phyloP scores from a whole-genome alignment of 108 stramenopile genomes.

The Craspedostauros australis region DNA sequence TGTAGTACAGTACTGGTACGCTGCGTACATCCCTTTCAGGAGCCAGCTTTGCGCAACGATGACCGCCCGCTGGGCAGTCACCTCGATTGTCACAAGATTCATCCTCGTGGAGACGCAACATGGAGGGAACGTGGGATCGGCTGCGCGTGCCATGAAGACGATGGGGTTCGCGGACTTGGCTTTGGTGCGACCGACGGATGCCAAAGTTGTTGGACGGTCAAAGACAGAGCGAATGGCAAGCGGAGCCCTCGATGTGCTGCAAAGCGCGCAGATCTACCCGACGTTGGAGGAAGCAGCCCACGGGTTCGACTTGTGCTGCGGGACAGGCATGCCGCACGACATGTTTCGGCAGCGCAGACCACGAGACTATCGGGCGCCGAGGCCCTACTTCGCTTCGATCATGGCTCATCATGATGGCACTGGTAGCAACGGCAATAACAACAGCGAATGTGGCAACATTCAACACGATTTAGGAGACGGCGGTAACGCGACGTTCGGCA shows the following conservation, averaged over 20 bases:
- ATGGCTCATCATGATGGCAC: not conserved
- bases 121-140: constrained; percentile 53
- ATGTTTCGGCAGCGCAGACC: constrained; percentile 29
- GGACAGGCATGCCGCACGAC: constrained; percentile 61
- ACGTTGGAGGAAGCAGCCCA: constrained; percentile 36
- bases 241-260: constrained; percentile 48
- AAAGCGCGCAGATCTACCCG: constrained; percentile 22
- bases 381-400: constrained; percentile 37
- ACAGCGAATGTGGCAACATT: not conserved
- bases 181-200: constrained; percentile 41
- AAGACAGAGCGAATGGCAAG: constrained; percentile 42
- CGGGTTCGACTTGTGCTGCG: constrained; percentile 37
- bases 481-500: not conserved
- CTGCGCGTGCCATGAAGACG: constrained; percentile 55
- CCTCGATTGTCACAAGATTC: too few relatives aligned
- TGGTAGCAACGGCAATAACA: not conserved
- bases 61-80: too few relatives aligned
- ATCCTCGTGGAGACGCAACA: constrained; percentile 45
- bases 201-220: constrained; percentile 28
- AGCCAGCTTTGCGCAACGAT: too few relatives aligned
- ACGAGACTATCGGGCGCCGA: constrained; percentile 30
- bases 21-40: too few relatives aligned
- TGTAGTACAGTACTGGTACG: too few relatives aligned
- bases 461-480: not conserved
- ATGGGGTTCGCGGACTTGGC: constrained; percentile 51